Base-by-base conservation (phyloP, 108 stramenopile species). In the Mayamaea pseudoterrestris region DNA sequence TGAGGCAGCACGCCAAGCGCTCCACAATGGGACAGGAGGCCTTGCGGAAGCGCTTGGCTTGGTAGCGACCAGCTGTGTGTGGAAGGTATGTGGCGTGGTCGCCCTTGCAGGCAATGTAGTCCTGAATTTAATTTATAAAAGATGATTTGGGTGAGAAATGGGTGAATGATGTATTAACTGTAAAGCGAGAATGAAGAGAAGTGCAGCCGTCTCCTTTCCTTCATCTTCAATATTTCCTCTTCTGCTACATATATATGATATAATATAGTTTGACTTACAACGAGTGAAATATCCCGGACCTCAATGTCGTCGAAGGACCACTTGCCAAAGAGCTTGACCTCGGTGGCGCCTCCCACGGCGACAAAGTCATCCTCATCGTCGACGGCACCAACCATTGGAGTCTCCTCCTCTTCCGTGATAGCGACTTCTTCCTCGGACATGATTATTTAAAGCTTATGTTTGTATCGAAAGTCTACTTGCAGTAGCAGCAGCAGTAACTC, bases 31-130 rank as follows among this genome's bases (percentile, higher is more conserved):
- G 99, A 76, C 96, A 98, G 48, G 90, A 83, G 27, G 96, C 99
- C 93, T 99, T 99, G 61, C 96, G 93, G 80, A 98, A 98, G 41
- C 94, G 80, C 76, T 97, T 98, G 83, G 92, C 90, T 90, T 99
- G 98, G 79, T 98, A 98, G 36, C 98, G 93, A 47, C 98, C 98
- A 40, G 96, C 97, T n/a, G 99, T 98, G 96, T 99, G 99, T 45
- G 97, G 95, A 53, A 97, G 73, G 90, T 80, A 99, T 28, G 89
- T 90, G 53, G 95, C 93, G 68, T 97, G 93, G 66, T 89, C 93
- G 47, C 93, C 93, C 73, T 89, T 93, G 76, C 93, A 92, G 20
- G 93, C 91, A 69, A 97, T 88, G 83, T 90, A 96, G 60, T 93
- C 91, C 78, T 78, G 35, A 21, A 40, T 30, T 39, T 16, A 30